These are phyloP conservation scores for Krasilnikovozyma curviuscula DNA, from an alignment of 768 basidiomycete species.

Conservation along the genomic window DNA sequence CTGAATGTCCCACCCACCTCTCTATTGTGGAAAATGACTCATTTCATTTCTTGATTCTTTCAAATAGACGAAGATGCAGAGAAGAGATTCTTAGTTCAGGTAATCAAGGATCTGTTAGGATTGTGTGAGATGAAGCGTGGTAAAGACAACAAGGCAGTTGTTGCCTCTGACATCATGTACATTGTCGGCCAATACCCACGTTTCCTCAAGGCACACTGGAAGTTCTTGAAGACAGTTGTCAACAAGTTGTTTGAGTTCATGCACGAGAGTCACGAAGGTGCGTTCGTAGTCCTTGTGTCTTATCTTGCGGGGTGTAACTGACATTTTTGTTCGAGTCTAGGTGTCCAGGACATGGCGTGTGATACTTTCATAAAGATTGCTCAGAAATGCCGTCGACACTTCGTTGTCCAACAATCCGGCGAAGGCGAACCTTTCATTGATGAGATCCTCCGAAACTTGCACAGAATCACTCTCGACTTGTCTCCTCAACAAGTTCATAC, in stretches of 20 bases:
- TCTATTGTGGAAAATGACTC: background rate
- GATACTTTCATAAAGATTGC: conserved; percentile 99
- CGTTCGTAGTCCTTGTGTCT: conserved; percentile 14
- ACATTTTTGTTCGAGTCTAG: conserved; percentile 27
- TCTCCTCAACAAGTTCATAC: conserved; percentile 94
- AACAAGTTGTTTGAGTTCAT: conserved; percentile 99
- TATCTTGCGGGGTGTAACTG: no score
- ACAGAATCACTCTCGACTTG: conserved; percentile 83
- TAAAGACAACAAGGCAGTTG: conserved; percentile 98
- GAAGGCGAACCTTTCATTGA: conserved; percentile 96
- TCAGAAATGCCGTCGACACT: conserved; percentile 86
- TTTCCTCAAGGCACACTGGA: conserved; percentile 99
- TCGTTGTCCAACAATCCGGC: conserved; percentile 94
- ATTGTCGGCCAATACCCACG: conserved; percentile 99
- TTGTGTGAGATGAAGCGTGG: conserved; percentile 95
- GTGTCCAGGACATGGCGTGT: conserved; percentile 99
- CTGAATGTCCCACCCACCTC: background rate
- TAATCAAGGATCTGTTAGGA: conserved; percentile 96
- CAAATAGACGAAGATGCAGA: conserved; percentile 84
- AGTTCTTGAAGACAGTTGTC: conserved; percentile 98
- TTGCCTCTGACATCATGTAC: conserved; percentile 52
- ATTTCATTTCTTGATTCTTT: background rate
- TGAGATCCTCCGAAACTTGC: conserved; percentile 77
- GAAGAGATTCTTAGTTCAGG: conserved; percentile 94
- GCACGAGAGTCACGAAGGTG: conserved; percentile 98